These are phyloP conservation scores for Vigna reflexopilosa DNA, from an alignment of 306 rosid species.

Conservation along the genomic window DNA sequence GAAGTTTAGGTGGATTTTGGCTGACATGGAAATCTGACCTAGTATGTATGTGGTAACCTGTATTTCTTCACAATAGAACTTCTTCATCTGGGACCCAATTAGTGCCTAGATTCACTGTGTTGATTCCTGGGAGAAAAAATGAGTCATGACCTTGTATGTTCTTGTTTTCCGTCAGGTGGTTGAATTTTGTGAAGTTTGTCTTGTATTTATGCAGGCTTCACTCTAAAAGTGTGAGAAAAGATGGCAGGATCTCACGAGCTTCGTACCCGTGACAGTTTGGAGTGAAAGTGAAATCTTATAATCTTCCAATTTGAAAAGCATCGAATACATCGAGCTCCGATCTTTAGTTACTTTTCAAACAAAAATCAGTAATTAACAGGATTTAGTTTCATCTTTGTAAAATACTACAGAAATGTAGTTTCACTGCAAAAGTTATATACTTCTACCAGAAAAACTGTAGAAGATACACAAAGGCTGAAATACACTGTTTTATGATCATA, in stretches of 20 bases:
- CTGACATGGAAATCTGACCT: background rate
- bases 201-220: constrained; percentile 52
- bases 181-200: constrained; percentile 20
- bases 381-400: no score
- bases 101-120: background rate
- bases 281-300: constrained; percentile 72
- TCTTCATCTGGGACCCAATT: background rate
- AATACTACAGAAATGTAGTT: no score
- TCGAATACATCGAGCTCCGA: constrained; percentile 61
- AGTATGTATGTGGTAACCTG: background rate
- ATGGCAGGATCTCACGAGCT: constrained; percentile 53
- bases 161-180: constrained; percentile 6
- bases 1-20: no score
- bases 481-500: no score
- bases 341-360: background rate
- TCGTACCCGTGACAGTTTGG: constrained; percentile 55
- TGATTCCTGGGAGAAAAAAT: background rate
- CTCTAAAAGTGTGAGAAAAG: constrained; percentile 52
- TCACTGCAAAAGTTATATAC: no score
- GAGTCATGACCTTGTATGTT: constrained; percentile 24
- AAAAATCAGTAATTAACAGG: no score
- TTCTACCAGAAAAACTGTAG: no score
- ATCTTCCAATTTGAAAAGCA: constrained; percentile 59
- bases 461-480: no score
- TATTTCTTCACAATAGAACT: background rate